These are phyloP conservation scores for Mycena metata DNA, from an alignment of 768 basidiomycete genomes.

Conservation along the genomic window DNA sequence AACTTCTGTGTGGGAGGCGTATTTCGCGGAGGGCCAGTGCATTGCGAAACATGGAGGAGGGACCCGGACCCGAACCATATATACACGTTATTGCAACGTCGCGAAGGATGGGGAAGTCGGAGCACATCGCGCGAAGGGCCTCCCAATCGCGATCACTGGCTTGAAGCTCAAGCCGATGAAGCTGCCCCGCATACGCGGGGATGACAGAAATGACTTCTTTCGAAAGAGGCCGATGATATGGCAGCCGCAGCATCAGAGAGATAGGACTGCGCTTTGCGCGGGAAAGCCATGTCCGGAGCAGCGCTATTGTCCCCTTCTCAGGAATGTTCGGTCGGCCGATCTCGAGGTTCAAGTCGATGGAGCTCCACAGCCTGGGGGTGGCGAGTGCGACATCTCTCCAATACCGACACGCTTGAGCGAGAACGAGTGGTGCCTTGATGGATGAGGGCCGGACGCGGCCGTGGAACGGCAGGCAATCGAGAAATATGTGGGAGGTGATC, in stretches of 20 bases:
- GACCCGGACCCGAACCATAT: not conserved
- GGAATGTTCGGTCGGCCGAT: not conserved
- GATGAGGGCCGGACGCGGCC: not conserved
- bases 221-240: not conserved
- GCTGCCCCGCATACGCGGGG: constrained; percentile 2
- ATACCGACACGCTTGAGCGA: constrained; percentile 1
- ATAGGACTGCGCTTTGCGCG: constrained; percentile 6
- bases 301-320: constrained; percentile 3
- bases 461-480: constrained; percentile 8
- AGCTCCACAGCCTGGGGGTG: constrained; percentile 4
- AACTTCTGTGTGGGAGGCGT: not conserved
- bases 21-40: constrained; percentile 3
- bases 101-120: constrained; percentile 10
- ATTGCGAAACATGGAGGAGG: constrained; percentile 8
- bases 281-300: constrained; percentile 10
- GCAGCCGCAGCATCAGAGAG: constrained; percentile 4
- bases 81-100: constrained; percentile 1
- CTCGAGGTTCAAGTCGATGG: constrained; percentile 7
- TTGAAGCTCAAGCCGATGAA: constrained; percentile 3
- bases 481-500: constrained; percentile 7
- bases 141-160: not conserved
- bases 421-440: constrained; percentile 10
- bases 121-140: not conserved
- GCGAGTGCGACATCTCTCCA: constrained; percentile 14
- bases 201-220: not conserved